Evolutionary conservation across 1,284 basidiomycete genomes (phyloP).

Genomic region (Leccinum angustisporum): DNA sequence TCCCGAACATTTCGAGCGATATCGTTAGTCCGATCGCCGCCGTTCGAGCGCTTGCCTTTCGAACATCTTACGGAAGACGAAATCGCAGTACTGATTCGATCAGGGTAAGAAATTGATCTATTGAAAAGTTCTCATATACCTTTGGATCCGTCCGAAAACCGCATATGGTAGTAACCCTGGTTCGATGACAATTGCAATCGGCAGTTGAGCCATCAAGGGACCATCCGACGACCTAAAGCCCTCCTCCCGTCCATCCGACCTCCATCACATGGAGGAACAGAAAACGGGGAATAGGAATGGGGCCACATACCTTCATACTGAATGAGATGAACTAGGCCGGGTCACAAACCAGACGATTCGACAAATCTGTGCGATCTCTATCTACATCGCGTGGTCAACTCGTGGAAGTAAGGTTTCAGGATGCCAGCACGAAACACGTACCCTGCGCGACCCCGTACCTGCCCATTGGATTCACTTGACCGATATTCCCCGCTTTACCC

Average conservation of each 20-base stretch:
- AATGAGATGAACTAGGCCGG: constrained; percentile 71
- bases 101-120: constrained; percentile 16
- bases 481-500: constrained; percentile 75
- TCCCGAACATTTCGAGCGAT: constrained; percentile 54
- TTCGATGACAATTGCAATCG: constrained; percentile 71
- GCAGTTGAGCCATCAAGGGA: constrained; percentile 72
- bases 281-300: constrained; percentile 1
- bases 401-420: constrained; percentile 14
- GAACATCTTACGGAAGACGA: constrained; percentile 80
- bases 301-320: constrained; percentile 53
- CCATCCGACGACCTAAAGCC: constrained; percentile 26
- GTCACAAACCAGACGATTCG: constrained; percentile 19
- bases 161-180: constrained; percentile 69
- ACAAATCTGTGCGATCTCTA: constrained; percentile 73
- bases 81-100: constrained; percentile 66
- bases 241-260: constrained; percentile 32
- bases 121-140: constrained; percentile 37
- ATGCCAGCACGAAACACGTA: constrained; percentile 28
- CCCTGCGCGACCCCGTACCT: constrained; percentile 81
- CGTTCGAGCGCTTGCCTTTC: constrained; percentile 54
- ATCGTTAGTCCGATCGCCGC: constrained; percentile 50
- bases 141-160: constrained; percentile 75
- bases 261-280: constrained; percentile 30
- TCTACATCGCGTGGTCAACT: constrained; percentile 32
- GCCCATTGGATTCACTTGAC: constrained; percentile 83